Base-by-base conservation (phyloP, 2,329 filamentous ascomycete species). In the Monosporascus cannonballus region DNA sequence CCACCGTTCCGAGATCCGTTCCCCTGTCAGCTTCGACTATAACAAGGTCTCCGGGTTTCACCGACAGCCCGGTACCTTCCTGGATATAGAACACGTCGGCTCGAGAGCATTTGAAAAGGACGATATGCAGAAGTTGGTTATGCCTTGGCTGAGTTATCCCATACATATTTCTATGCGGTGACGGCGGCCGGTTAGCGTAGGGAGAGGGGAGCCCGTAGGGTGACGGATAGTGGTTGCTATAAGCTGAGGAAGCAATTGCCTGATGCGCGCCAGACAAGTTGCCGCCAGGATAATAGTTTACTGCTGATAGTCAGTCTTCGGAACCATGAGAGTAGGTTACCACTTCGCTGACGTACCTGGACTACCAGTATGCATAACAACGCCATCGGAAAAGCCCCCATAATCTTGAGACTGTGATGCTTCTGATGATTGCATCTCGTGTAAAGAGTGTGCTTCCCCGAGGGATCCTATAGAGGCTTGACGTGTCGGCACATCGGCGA, bases 41-140 rank as follows among this genome's bases (percentile, higher is more conserved):
- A 56, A 99, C 95, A 50, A 97, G 78, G 67, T 99, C 94, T 34
- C 94, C 94, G 18, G 87, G 85, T 63, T 92, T 94, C 51, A 97
- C 88, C 20, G 89, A 88, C 34, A 99, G 78, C 3, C 94, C 94
- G 6, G 92, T 97, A 55, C 93, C 92, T 68, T 96, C 92, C 69
- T 96, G 92, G 36, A 96, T 90, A 70, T 96, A 97, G 69, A 96
- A 99, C 9, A 97, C 90, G 65, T 97, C 94, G 38, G 93, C 92
- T 56, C 94, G 83, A 37, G 90, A 90, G 68, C 92, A 96, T 71
- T 99, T 99, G 81, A 99, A 99, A 6, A 93, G 84, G 17, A 99
- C 93, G 50, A 99, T 87, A 68, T 93, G 93, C 8, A 96, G 78
- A 7, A 86, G 77, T 67, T 90, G 87, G 58, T 83, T 86, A 61